These are phyloP conservation scores for Oryza australiensis DNA, from an alignment of 176 grass and related monocot species.

Conservation along the genomic window DNA sequence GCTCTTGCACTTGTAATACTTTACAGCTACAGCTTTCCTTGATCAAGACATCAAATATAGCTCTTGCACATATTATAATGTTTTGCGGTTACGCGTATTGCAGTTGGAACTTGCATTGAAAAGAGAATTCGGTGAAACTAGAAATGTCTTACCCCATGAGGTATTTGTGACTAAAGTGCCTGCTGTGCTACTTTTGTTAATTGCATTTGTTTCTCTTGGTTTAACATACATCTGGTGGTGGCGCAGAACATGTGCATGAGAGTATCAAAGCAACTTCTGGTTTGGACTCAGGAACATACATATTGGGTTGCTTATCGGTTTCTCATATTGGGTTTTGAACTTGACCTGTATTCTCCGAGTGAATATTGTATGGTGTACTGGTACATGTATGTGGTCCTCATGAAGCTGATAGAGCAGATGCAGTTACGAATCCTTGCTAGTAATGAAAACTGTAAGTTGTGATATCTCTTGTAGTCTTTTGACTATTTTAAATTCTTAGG, in stretches of 20 bases:
- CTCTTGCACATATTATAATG: slow-evolving; percentile 3
- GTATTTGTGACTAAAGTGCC: slow-evolving; percentile 38
- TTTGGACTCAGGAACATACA: slow-evolving; percentile 81
- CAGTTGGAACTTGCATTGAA: slow-evolving; percentile 95
- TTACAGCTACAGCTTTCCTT: not conserved
- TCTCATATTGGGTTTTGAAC: slow-evolving; percentile 89
- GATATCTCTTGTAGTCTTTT: not conserved
- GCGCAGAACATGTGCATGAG: slow-evolving; percentile 81
- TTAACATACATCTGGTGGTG: slow-evolving; percentile 36
- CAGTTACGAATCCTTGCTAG: slow-evolving; percentile 67
- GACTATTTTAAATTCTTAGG: slow-evolving; percentile 10
- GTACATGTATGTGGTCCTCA: slow-evolving; percentile 85
- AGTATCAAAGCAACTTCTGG: slow-evolving; percentile 88
- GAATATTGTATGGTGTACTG: slow-evolving; percentile 99
- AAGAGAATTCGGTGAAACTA: slow-evolving; percentile 81
- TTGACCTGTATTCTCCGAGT: slow-evolving; percentile 78
- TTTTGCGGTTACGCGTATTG: slow-evolving; percentile 29
- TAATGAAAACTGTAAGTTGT: slow-evolving; percentile 76
- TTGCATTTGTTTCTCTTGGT: slow-evolving; percentile 16
- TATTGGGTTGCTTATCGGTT: slow-evolving; percentile 96
- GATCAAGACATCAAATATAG: slow-evolving; percentile 1
- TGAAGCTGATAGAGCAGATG: slow-evolving; percentile 81
- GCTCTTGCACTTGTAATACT: not conserved
- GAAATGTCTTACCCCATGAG: slow-evolving; percentile 62
- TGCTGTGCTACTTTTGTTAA: slow-evolving; percentile 10